These are phyloP conservation scores for Garcia nutans DNA, from an alignment of 345 rosid species.

Conservation along the genomic window DNA sequence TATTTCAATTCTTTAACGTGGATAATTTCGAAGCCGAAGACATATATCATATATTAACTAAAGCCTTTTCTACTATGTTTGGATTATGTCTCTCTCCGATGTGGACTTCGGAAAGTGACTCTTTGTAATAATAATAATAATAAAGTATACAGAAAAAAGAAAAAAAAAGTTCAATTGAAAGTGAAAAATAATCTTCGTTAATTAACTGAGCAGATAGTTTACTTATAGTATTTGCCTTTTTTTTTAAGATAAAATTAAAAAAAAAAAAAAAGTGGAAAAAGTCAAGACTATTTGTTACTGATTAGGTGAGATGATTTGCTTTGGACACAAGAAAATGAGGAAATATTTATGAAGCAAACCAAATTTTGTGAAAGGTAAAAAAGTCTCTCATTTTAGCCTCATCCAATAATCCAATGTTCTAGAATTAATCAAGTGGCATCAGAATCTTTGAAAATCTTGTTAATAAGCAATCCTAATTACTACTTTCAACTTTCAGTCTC, in stretches of 20 bases:
- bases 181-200: constrained; percentile 11
- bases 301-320: constrained; percentile 35
- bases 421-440: background rate
- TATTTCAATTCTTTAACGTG: background rate
- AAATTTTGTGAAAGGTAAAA: background rate
- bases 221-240: constrained; percentile 8
- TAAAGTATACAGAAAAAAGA: background rate
- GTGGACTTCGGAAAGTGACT: constrained; percentile 16
- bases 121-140: no score
- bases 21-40: constrained; percentile 11
- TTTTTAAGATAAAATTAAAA: background rate
- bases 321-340: constrained; percentile 23
- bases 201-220: constrained; percentile 19
- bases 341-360: constrained; percentile 5
- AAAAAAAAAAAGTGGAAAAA: background rate
- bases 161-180: background rate
- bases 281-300: constrained; percentile 46
- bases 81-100: constrained; percentile 13
- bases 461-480: background rate
- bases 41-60: background rate
- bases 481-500: background rate
- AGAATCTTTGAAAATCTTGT: background rate
- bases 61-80: background rate
- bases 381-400: background rate
- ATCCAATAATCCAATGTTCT: background rate